phyloP scores from a whole-genome alignment of 83 land plant species.

The Larix sibirica region DNA sequence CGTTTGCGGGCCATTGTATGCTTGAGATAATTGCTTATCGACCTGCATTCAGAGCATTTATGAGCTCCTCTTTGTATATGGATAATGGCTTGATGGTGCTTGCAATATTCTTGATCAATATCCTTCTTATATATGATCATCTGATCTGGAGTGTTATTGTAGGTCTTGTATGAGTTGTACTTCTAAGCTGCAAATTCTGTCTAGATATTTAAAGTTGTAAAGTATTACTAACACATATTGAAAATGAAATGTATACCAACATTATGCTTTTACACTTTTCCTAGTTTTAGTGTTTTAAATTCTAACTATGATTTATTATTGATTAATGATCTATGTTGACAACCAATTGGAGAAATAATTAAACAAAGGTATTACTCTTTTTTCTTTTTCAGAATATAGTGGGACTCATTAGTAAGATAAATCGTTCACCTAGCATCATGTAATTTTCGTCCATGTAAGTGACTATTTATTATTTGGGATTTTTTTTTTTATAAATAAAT shows the following conservation, averaged over 20 bases:
- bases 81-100: background rate
- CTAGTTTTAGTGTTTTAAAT: no score
- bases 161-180: background rate
- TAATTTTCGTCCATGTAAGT: constrained; percentile 74
- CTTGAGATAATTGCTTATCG: constrained; percentile 98
- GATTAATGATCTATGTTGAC: no score
- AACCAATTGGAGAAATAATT: background rate
- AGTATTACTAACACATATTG: no score
- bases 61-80: constrained; percentile 30
- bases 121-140: background rate
- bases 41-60: constrained; percentile 97
- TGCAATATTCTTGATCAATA: background rate
- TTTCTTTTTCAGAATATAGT: constrained; percentile 66
- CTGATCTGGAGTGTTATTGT: background rate
- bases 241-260: no score
- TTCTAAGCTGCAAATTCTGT: no score
- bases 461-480: no score
- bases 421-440: constrained; percentile 57
- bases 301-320: no score
- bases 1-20: constrained; percentile 85
- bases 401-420: constrained; percentile 74
- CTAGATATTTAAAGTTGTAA: no score
- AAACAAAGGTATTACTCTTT: background rate
- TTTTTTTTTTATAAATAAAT: background rate
- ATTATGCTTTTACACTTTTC: no score